Percentiles rank a stretch among this genome's conserved stretches.
Evolutionary conservation across 345 rosid species (phyloP).

Genomic region (Ricinus communis): DNA sequence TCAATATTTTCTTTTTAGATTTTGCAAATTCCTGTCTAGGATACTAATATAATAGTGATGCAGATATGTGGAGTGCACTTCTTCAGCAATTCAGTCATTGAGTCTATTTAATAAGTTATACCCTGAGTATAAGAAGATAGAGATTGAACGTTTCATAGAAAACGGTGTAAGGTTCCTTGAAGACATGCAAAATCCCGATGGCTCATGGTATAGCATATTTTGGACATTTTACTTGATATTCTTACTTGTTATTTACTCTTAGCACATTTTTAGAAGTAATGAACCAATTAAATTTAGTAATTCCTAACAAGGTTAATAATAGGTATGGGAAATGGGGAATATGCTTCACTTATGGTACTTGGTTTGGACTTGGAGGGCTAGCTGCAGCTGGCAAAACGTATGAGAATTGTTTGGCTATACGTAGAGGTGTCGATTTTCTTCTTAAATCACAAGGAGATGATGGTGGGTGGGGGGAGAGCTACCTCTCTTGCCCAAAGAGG

Average conservation of each 20-base stretch:
- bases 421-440: slow-evolving; percentile 22
- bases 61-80: slow-evolving; percentile 29
- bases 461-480: slow-evolving; percentile 33
- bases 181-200: slow-evolving; percentile 20
- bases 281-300: neutral
- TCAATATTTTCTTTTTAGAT: neutral
- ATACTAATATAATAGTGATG: neutral
- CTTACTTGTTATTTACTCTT: no score
- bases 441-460: slow-evolving; percentile 18
- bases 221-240: neutral
- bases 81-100: slow-evolving; percentile 22
- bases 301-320: neutral
- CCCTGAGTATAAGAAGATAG: slow-evolving; percentile 23
- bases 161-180: slow-evolving; percentile 18
- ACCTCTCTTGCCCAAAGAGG: slow-evolving; percentile 25
- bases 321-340: slow-evolving; percentile 37
- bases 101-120: slow-evolving; percentile 17
- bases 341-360: slow-evolving; percentile 24
- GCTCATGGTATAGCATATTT: slow-evolving; percentile 22
- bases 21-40: neutral
- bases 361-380: slow-evolving; percentile 24
- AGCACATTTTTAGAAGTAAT: no score
- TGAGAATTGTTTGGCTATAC: slow-evolving; percentile 9
- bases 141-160: slow-evolving; percentile 17
- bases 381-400: slow-evolving; percentile 28